Percentiles rank a stretch among this genome's conserved stretches.
Evolutionary conservation across 2,329 filamentous ascomycete species (phyloP).

Genomic region (Monilinia laxa): DNA sequence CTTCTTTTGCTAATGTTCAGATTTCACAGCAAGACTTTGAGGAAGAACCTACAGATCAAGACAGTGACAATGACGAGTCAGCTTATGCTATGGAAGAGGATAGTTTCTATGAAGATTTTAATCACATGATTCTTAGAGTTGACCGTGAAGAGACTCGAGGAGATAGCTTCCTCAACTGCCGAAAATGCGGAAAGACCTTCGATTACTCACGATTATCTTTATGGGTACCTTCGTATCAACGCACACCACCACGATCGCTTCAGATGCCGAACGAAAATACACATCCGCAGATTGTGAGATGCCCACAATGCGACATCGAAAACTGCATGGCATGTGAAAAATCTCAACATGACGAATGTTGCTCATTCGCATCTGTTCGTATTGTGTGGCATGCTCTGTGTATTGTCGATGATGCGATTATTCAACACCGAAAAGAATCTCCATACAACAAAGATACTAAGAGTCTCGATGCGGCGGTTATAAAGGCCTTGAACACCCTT

Average conservation of each 20-base stretch:
- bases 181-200: background rate
- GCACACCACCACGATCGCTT: background rate
- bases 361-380: background rate
- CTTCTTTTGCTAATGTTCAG: background rate
- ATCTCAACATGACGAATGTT: background rate
- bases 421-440: background rate
- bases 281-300: slow-evolving; percentile 2
- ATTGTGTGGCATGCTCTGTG: slow-evolving; percentile 9
- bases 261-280: background rate
- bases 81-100: background rate
- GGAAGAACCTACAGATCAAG: background rate
- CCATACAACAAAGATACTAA: background rate
- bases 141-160: slow-evolving; percentile 3
- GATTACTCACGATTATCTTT: slow-evolving; percentile 1
- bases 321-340: slow-evolving; percentile 4
- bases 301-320: background rate
- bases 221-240: slow-evolving; percentile 5
- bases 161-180: slow-evolving; percentile 1
- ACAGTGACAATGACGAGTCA: background rate
- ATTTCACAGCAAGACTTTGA: background rate
- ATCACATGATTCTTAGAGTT: background rate
- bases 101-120: background rate
- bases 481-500: background rate
- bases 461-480: background rate
- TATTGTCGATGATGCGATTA: background rate